A percentile compares a stretch with the other conserved stretches of the same genome.
phyloP scores from a whole-genome alignment of 768 basidiomycete species.

The Leucocoprinus birnbaumii region DNA sequence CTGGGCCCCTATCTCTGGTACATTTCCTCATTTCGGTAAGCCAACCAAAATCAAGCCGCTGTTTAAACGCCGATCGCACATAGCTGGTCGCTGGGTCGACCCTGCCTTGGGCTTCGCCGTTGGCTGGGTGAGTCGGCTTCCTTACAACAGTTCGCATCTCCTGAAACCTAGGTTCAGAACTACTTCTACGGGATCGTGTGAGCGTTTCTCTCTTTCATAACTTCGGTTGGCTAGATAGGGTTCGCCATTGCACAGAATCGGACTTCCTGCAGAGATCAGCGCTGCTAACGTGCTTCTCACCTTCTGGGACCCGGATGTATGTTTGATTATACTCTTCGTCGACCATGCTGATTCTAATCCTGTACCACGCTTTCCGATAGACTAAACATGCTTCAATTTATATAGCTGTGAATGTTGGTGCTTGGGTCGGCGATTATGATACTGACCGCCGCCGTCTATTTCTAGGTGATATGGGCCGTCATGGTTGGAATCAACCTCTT shows the following conservation, averaged over 20 bases:
- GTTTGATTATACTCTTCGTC: slow-evolving; percentile 15
- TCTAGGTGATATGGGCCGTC: slow-evolving; percentile 44
- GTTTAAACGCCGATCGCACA: background rate
- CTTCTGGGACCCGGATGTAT: slow-evolving; percentile 68
- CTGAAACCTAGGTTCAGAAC: slow-evolving; percentile 24
- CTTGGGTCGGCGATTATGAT: background rate
- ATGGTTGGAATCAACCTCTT: slow-evolving; percentile 67
- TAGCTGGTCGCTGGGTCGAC: slow-evolving; percentile 58
- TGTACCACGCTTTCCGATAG: too few relatives aligned
- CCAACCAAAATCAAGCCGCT: background rate
- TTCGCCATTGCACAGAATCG: slow-evolving; percentile 35
- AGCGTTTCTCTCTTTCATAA: slow-evolving; percentile 10
- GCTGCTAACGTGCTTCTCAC: slow-evolving; percentile 67
- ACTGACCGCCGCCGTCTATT: background rate
- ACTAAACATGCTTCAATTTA: slow-evolving; percentile 50
- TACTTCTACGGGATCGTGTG: slow-evolving; percentile 42
- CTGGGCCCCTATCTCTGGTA: slow-evolving; percentile 74
- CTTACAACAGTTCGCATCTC: background rate
- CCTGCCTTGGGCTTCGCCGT: slow-evolving; percentile 59
- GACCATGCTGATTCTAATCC: background rate
- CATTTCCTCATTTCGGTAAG: slow-evolving; percentile 70
- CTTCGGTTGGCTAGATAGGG: background rate
- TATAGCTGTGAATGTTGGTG: slow-evolving; percentile 34
- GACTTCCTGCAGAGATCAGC: slow-evolving; percentile 71
- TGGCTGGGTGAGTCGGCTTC: slow-evolving; percentile 40